Percentiles rank a stretch among this genome's conserved stretches.
These are phyloP conservation scores for Coleophoma eucalyptorum DNA, from an alignment of 2,329 filamentous ascomycete species.

Conservation along the genomic window DNA sequence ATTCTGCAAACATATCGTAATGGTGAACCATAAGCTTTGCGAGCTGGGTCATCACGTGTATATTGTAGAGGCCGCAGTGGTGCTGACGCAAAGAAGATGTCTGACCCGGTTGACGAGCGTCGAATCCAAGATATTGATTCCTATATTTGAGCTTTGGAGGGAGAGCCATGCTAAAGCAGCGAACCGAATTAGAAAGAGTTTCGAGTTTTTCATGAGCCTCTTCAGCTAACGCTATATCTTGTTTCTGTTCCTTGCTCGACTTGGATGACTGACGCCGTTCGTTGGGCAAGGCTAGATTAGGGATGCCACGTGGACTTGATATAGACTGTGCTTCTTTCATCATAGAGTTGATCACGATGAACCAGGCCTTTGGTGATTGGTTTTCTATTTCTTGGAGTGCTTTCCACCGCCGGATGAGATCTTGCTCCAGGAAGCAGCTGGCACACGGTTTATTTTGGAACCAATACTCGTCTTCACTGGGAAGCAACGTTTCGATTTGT, in stretches of 20 bases:
- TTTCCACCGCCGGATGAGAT: slow-evolving; percentile 29
- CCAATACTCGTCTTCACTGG: slow-evolving; percentile 31
- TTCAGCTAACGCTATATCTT: background rate
- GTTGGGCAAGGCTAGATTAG: background rate
- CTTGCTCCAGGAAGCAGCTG: slow-evolving; percentile 27
- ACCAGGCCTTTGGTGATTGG: slow-evolving; percentile 31
- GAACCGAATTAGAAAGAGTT: slow-evolving; percentile 27
- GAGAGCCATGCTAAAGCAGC: slow-evolving; percentile 25
- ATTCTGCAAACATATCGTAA: slow-evolving; percentile 11
- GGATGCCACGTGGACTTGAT: slow-evolving; percentile 23
- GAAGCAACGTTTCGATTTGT: slow-evolving; percentile 31
- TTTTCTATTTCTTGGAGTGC: slow-evolving; percentile 24
- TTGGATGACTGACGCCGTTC: background rate
- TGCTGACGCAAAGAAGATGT: slow-evolving; percentile 16
- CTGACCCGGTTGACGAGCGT: slow-evolving; percentile 7
- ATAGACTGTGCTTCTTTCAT: slow-evolving; percentile 33
- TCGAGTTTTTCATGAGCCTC: slow-evolving; percentile 21
- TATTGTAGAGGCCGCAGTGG: slow-evolving; percentile 20
- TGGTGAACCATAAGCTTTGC: slow-evolving; percentile 5
- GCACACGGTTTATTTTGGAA: slow-evolving; percentile 18
- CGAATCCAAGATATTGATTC: slow-evolving; percentile 27
- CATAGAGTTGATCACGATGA: slow-evolving; percentile 33
- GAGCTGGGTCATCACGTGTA: slow-evolving; percentile 6
- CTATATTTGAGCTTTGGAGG: slow-evolving; percentile 26
- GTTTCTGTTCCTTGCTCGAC: background rate